Evolutionary conservation across 2,329 filamentous ascomycete genomes (phyloP).

Genomic region (Aureobasidium zeae): DNA sequence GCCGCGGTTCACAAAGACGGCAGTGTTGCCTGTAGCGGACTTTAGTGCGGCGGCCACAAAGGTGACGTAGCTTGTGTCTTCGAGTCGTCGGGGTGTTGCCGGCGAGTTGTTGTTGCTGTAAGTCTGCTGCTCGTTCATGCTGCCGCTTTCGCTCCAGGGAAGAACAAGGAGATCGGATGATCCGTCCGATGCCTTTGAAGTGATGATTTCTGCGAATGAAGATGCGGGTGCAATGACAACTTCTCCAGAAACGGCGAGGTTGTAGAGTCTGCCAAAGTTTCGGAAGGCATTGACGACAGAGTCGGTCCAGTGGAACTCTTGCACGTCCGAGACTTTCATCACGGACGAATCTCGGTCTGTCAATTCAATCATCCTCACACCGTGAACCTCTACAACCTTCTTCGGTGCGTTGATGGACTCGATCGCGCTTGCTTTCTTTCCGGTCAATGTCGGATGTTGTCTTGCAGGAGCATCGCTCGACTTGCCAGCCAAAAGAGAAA

Average conservation of each 20-base stretch:
- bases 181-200: constrained; percentile 46
- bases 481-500: constrained; percentile 62
- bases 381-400: constrained; percentile 62
- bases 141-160: constrained; percentile 81
- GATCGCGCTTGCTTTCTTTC: constrained; percentile 18
- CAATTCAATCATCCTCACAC: constrained; percentile 75
- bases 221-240: constrained; percentile 70
- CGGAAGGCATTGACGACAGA: constrained; percentile 87
- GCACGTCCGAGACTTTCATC: constrained; percentile 81
- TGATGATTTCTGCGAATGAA: constrained; percentile 69
- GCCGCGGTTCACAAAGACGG: constrained; percentile 69
- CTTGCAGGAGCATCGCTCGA: constrained; percentile 33
- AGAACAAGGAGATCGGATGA: constrained; percentile 65
- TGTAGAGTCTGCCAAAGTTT: constrained; percentile 75
- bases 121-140: constrained; percentile 54
- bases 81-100: constrained; percentile 40
- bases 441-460: constrained; percentile 30
- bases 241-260: constrained; percentile 71
- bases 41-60: constrained; percentile 65
- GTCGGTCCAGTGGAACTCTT: constrained; percentile 57
- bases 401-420: constrained; percentile 21
- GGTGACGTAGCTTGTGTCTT: constrained; percentile 54
- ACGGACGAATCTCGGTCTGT: constrained; percentile 90
- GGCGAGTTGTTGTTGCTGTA: constrained; percentile 1
- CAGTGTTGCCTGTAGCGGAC: constrained; percentile 56